Evolutionary conservation across 108 stramenopile species (phyloP), one percentile per base, ranked within the genome.

Genomic region (Fistulifera pelliculosa): DNA sequence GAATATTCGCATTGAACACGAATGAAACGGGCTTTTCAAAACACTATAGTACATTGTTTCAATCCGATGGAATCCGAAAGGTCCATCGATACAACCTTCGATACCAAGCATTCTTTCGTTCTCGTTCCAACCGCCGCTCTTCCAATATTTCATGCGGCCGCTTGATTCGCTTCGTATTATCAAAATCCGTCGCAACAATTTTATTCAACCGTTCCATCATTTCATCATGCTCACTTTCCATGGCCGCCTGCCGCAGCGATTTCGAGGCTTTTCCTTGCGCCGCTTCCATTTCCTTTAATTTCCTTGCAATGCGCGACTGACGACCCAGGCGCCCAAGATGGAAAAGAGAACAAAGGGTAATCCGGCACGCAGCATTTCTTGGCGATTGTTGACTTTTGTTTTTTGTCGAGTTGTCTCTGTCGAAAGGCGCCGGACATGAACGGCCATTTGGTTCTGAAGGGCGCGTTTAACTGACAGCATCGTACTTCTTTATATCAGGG

Each of bases 151-250:
- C 90, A 16, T 92, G 86, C 11, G 90, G 90, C 47, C 90, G 63
- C 55, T 88, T 84, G 60, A 92, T 92, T 28, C 90, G 57, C 69
- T 83, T 85, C 7, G 90, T 92, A 62, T 92, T 92, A 68, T 92
- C 90, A 62, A 86, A 92, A 43, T 85, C 82, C 54, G 68, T 49
- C 21, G 66, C 60, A 28, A 75, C 60, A 22, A 84, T 70, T 50
- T 82, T 79, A 38, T 70, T 84, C 41, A 88, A 49, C 56, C 85
- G 87, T 49, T 86, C 82, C 77, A 92, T 85, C 90, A 92, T 84
- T 47, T 92, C 77, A 54, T 85, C 84, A 31, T 85, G 80, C 59
- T 92, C 90, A 18, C 73, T 57, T 27, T 86, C 80, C 45, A 92
- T 49, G 18, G 77, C 41, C 8, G 81, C 79, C 64, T 92, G 90